Conservation (phyloP, 352 stramenopile genomes). For the Phytophthora multivora region DNA sequence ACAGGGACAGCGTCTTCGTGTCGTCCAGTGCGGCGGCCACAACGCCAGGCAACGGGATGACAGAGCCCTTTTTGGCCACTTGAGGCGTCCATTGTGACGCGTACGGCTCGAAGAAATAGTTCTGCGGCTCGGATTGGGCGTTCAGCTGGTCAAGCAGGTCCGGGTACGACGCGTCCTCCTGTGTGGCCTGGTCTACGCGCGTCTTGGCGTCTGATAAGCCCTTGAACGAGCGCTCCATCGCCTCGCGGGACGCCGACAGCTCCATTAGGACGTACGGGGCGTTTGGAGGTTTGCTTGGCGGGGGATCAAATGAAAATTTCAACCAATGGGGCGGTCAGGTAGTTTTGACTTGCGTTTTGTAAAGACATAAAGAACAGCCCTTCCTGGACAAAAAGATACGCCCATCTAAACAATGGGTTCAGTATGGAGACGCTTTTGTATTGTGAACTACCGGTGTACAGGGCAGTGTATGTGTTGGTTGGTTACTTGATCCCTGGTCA, state of each 20-base stretch:
- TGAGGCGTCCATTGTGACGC: constrained; percentile 80
- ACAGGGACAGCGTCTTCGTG: constrained; percentile 78
- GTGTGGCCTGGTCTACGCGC: constrained; percentile 71
- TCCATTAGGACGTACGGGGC: constrained; percentile 24
- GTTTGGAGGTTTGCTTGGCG: constrained; percentile 14
- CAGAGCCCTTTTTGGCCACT: constrained; percentile 72
- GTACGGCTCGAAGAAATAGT: constrained; percentile 91
- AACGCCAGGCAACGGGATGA: constrained; percentile 70
- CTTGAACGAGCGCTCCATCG: constrained; percentile 57
- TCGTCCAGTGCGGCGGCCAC: constrained; percentile 78
- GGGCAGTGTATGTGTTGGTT: neutral
- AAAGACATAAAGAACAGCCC: neutral
- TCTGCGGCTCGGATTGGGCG: constrained; percentile 85
- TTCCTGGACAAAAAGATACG: neutral
- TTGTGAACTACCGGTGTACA: too few species aligned
- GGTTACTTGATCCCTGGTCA: constrained; percentile 6
- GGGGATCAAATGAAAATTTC: constrained; percentile 5
- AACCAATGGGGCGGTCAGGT: neutral
- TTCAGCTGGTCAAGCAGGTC: constrained; percentile 82
- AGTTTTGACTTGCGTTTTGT: neutral
- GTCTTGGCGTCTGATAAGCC: constrained; percentile 73
- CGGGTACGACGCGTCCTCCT: constrained; percentile 77
- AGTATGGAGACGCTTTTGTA: neutral
- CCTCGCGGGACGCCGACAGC: constrained; percentile 9
- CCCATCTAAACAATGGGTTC: neutral